Percentiles rank a stretch among this genome's conserved stretches.
Evolutionary conservation across 768 basidiomycete genomes (phyloP).

Genomic region (Amanita rubescens): DNA sequence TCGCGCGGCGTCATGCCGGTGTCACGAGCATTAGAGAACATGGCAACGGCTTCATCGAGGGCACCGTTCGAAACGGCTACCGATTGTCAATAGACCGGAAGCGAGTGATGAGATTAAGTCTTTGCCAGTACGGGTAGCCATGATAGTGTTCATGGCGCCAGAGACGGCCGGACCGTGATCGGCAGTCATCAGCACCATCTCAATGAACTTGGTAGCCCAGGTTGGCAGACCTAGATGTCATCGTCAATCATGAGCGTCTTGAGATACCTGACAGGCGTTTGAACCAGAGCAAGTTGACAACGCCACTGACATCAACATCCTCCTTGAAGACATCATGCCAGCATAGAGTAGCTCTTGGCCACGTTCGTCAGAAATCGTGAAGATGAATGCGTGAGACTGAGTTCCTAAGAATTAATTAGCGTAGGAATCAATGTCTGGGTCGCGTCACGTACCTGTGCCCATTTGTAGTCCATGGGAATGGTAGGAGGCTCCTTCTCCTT

Average conservation of each 20-base stretch:
- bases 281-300: constrained; percentile 95
- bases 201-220: constrained; percentile 97
- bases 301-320: constrained; percentile 94
- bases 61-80: constrained; percentile 96
- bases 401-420: constrained; percentile 40
- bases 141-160: constrained; percentile 99
- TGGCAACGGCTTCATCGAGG: constrained; percentile 91
- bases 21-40: constrained; percentile 91
- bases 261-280: constrained; percentile 56
- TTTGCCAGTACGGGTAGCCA: constrained; percentile 97
- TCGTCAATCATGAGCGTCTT: not conserved
- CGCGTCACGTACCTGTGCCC: constrained; percentile 60
- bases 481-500: constrained; percentile 84
- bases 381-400: constrained; percentile 99
- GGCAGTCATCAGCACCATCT: constrained; percentile 99
- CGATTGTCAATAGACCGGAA: constrained; percentile 95
- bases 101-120: constrained; percentile 95
- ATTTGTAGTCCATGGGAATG: constrained; percentile 99
- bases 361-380: constrained; percentile 98
- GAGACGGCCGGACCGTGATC: constrained; percentile 99
- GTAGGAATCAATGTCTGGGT: not conserved
- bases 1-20: constrained; percentile 94
- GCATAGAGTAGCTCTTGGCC: constrained; percentile 98
- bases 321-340: constrained; percentile 99
- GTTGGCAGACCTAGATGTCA: constrained; percentile 53